Evolutionary conservation across 1,284 basidiomycete genomes (phyloP).

Genomic region (Ustilago hordei): DNA sequence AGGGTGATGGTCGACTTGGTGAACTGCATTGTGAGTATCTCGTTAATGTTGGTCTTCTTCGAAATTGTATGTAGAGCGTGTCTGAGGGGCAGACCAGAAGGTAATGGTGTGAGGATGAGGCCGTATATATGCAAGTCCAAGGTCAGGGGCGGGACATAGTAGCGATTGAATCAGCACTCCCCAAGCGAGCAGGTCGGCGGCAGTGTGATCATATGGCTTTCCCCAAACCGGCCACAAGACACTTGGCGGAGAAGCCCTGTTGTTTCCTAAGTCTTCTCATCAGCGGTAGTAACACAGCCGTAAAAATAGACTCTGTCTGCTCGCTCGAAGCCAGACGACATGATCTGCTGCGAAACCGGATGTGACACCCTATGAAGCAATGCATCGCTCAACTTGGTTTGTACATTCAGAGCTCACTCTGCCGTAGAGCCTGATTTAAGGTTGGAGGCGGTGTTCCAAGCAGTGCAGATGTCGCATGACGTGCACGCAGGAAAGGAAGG

Average conservation of each 20-base stretch:
- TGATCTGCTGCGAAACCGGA: not conserved
- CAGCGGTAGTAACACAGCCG: not conserved
- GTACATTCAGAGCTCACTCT: not conserved
- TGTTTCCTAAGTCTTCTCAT: not conserved
- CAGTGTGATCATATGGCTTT: too few species aligned
- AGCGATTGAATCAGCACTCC: constrained; percentile 4
- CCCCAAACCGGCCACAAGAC: not conserved
- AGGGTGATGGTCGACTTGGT: constrained; percentile 29
- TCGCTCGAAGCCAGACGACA: not conserved
- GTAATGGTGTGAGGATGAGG: not conserved
- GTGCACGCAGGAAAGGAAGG: not conserved
- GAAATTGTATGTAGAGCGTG: too few species aligned
- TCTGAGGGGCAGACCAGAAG: not conserved
- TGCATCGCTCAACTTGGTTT: not conserved
- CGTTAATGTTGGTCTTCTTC: not conserved
- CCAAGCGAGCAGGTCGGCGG: constrained; percentile 1
- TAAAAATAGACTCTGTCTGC: not conserved
- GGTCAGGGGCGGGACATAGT: not conserved
- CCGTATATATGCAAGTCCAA: constrained; percentile 2
- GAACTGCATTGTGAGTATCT: constrained; percentile 33
- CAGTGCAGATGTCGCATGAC: not conserved
- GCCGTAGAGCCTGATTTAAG: not conserved
- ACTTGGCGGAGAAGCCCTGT: not conserved
- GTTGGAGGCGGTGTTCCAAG: not conserved
- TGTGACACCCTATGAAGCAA: constrained; percentile 1